A percentile compares a stretch with the other conserved stretches of the same genome.
Conservation (phyloP, 1,284 basidiomycete species). For the Crucibulum parvulum region DNA sequence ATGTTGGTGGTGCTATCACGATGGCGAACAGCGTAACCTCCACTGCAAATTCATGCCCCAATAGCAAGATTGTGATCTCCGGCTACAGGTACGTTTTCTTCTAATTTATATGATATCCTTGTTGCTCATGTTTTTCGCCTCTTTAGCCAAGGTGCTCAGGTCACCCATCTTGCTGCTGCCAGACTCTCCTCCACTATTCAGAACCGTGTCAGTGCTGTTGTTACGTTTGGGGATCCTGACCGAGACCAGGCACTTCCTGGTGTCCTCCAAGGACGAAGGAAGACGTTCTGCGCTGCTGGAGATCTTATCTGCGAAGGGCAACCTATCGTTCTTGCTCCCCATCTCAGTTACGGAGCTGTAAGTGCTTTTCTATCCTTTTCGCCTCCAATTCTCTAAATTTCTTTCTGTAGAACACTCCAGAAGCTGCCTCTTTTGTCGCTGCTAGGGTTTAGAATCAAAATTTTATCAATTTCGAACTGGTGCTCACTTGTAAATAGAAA, state of each 20-base stretch:
- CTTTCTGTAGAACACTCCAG: slow-evolving; percentile 7
- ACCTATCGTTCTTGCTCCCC: slow-evolving; percentile 27
- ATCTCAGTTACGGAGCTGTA: slow-evolving; percentile 38
- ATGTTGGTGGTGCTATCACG: slow-evolving; percentile 33
- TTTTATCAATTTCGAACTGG: too few relatives aligned
- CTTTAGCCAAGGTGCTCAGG: slow-evolving; percentile 43
- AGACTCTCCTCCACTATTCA: slow-evolving; percentile 32
- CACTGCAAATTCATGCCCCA: slow-evolving; percentile 37
- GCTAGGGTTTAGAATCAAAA: background rate
- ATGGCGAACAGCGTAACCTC: slow-evolving; percentile 39
- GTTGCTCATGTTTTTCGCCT: background rate
- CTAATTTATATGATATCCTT: background rate
- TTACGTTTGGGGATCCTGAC: slow-evolving; percentile 45
- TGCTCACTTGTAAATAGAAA: too few relatives aligned
- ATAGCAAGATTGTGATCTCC: slow-evolving; percentile 39
- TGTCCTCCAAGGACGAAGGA: slow-evolving; percentile 27
- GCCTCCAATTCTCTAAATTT: background rate
- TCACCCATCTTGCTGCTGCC: slow-evolving; percentile 39
- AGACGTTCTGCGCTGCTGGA: slow-evolving; percentile 36
- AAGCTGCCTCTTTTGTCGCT: slow-evolving; percentile 11
- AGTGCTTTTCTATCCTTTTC: slow-evolving; percentile 4
- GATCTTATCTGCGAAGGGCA: slow-evolving; percentile 38
- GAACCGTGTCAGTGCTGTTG: slow-evolving; percentile 36
- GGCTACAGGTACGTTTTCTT: slow-evolving; percentile 34
- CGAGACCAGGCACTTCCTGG: slow-evolving; percentile 36